phyloP scores from a whole-genome alignment of 768 basidiomycete species.

The Serendipita sp. region DNA sequence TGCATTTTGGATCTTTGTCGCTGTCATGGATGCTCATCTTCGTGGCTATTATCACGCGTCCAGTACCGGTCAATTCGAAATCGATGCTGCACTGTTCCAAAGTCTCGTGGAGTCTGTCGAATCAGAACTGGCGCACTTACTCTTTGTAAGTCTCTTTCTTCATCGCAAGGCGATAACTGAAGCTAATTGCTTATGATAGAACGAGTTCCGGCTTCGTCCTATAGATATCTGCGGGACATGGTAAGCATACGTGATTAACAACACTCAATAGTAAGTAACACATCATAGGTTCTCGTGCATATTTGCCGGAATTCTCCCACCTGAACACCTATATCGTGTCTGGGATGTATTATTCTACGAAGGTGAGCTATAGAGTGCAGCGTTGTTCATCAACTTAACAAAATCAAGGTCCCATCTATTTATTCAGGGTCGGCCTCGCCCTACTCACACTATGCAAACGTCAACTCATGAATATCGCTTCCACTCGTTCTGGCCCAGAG shows the following conservation, averaged over 20 bases:
- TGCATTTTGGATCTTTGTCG: constrained; percentile 80
- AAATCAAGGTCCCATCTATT: constrained; percentile 44
- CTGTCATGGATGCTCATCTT: constrained; percentile 71
- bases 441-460: constrained; percentile 45
- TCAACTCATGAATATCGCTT: constrained; percentile 35
- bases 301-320: constrained; percentile 50
- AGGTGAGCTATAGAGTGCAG: constrained; percentile 28
- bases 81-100: constrained; percentile 55
- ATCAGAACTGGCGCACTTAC: constrained; percentile 39
- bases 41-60: constrained; percentile 55
- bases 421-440: constrained; percentile 58
- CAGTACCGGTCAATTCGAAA: constrained; percentile 43
- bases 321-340: constrained; percentile 48
- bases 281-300: constrained; percentile 48
- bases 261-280: background rate
- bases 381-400: background rate
- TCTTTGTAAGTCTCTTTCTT: constrained; percentile 27
- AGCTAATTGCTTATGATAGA: background rate
- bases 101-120: constrained; percentile 53
- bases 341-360: constrained; percentile 78
- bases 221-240: constrained; percentile 44
- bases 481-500: constrained; percentile 20
- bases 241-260: constrained; percentile 22
- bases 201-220: constrained; percentile 42
- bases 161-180: background rate